A percentile compares a stretch with the other conserved stretches of the same genome.
phyloP scores from a whole-genome alignment of 306 rosid species.

The Vigna mungo region DNA sequence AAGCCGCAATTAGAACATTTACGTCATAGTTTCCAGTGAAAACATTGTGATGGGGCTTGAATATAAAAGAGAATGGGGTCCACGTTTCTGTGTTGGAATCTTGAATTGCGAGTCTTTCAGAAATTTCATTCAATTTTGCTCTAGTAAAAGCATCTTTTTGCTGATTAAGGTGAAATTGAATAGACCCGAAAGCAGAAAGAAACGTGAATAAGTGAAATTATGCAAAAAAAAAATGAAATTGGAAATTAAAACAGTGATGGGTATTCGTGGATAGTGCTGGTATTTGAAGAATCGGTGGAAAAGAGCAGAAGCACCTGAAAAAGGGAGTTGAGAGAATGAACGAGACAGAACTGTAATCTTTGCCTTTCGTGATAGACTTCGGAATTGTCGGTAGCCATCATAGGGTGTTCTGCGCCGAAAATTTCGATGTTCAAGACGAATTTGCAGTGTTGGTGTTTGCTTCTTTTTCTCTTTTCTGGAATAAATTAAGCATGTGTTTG shows the following conservation, averaged over 20 bases:
- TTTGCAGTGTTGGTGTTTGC: too few species aligned
- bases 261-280: constrained; percentile 8
- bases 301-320: constrained; percentile 71
- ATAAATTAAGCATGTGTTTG: too few species aligned
- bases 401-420: background rate
- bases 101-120: constrained; percentile 66
- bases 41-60: constrained; percentile 83
- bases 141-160: constrained; percentile 70
- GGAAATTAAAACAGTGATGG: constrained; percentile 7
- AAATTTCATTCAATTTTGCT: constrained; percentile 67
- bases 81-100: constrained; percentile 64
- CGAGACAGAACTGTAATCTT: constrained; percentile 81
- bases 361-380: constrained; percentile 86
- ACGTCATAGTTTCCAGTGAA: constrained; percentile 91
- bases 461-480: too few species aligned
- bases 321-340: constrained; percentile 85
- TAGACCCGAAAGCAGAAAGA: constrained; percentile 28
- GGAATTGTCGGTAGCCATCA: constrained; percentile 59
- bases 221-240: constrained; percentile 23
- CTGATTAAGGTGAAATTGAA: constrained; percentile 51
- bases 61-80: constrained; percentile 67
- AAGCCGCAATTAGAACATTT: constrained; percentile 81
- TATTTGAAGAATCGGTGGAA: constrained; percentile 29
- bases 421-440: background rate
- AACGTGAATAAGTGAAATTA: background rate